Evolutionary conservation across 495 filamentous ascomycete species (phyloP), one percentile per base, ranked within the genome.

Genomic region (Bryoglossum gracile): DNA sequence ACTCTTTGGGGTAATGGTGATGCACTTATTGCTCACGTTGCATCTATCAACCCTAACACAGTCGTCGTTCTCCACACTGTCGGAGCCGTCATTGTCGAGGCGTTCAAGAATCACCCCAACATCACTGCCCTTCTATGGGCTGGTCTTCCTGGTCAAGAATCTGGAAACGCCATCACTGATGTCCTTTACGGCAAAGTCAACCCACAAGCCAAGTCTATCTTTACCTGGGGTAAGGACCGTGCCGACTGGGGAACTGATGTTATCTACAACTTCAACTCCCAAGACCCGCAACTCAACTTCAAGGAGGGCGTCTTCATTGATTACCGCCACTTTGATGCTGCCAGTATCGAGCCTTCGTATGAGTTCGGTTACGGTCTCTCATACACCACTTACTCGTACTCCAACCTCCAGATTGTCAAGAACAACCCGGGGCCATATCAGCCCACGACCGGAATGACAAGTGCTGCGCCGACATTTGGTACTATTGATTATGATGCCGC

Each of bases 61-160:
- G 81, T 98, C 45, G 86, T 98, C 11, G 78, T 97, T 44, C 84
- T 98, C 53, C 91, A 97, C 66, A 84, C 86, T 3, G 76, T 83
- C 6, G 88, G 87, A 2, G 77, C 91, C 13, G 87, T 96, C 16
- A 68, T 94, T 0, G 58, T 95, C 18, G 76, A 81, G 21, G 74
- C 84, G 21, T 94, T 81, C 71, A 83, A 87, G 51, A 68, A 89
- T 53, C 81, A 85, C 64, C 81, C 84, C n/a, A 97, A 97, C 63
- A 76, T 98, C 48, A 96, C 89, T 8, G 92, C 87, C 21, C 92
- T 98, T 33, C 60, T 97, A 14, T 96, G 89, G 84, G 92, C 91
- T 52, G 91, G 90, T 62, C 63, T 96, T 35, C 92, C 92, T 0
- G 92, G 92, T 10, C 84, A 97, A 62, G 85, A 98, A 63, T 88